A percentile compares a stretch with the other conserved stretches of the same genome.
These are phyloP conservation scores for Spiraea crenata DNA, from an alignment of 331 rosid genomes.

Conservation along the genomic window DNA sequence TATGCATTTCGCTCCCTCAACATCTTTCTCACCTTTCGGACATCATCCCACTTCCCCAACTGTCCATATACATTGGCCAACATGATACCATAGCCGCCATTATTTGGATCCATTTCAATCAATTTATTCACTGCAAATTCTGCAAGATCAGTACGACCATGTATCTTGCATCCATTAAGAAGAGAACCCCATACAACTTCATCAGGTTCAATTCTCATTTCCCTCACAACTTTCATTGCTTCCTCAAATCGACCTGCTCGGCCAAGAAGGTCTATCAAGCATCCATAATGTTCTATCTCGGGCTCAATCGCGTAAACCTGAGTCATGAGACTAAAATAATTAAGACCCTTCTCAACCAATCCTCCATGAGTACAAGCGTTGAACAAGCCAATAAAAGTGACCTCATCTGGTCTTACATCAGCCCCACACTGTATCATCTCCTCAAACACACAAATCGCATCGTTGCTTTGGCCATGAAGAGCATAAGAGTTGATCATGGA, in stretches of 20 bases:
- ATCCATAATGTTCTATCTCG: conserved; percentile 67
- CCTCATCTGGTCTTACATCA: conserved; percentile 49
- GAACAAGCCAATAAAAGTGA: conserved; percentile 69
- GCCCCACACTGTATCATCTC: conserved; percentile 41
- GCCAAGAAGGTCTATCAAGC: conserved; percentile 79
- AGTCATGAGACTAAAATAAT: conserved; percentile 57
- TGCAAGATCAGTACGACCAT: conserved; percentile 63
- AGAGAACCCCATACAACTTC: conserved; percentile 89
- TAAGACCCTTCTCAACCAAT: conserved; percentile 58
- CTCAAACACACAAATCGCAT: conserved; percentile 54
- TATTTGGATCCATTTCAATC: conserved; percentile 58
- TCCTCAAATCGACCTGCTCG: conserved; percentile 75
- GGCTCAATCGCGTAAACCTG: conserved; percentile 48
- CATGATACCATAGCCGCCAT: conserved; percentile 64
- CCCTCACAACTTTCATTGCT: conserved; percentile 57
- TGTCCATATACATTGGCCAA: conserved; percentile 67
- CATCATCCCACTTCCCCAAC: conserved; percentile 72
- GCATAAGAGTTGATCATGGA: conserved; percentile 77
- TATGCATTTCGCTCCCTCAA: conserved; percentile 50
- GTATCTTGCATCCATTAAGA: conserved; percentile 66
- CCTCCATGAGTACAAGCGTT: conserved; percentile 89
- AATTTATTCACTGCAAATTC: conserved; percentile 60
- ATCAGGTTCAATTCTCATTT: conserved; percentile 68
- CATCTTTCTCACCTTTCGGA: conserved; percentile 48
- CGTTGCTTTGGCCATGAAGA: conserved; percentile 52